Evolutionary conservation across 2,329 filamentous ascomycete genomes (phyloP), one percentile per base, ranked within the genome.

Genomic region (Ophiostoma fasciatum): DNA sequence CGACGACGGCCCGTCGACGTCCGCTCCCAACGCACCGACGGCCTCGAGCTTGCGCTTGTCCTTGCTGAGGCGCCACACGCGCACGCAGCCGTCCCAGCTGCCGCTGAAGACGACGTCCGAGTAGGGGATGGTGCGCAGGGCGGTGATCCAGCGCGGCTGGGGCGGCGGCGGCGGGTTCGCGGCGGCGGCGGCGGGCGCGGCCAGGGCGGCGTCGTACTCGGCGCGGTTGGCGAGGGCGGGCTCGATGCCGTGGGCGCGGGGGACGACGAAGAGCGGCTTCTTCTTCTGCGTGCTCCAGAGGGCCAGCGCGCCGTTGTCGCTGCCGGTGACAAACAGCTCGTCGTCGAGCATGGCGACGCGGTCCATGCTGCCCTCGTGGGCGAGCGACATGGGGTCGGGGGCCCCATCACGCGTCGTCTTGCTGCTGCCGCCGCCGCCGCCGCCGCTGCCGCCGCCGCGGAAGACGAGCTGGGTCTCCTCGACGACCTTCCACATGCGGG

Each of bases 391-490:
- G 29, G 36, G 28, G 20, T 37, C 35, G 11, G 25, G 25, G 26
- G 42, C 27, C 4, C 41, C 37, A n/a, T n/a, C n/a, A n/a, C n/a
- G n/a, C 3, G 45, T 30, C 48, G 68, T 71, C 43, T 68, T 66
- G 25, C 48, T 50, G 39, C 46, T 47, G 30, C 51, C 47, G 28
- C 44, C 40, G 15, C 47, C 43, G 20, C 45, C 46, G 21, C 48
- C 44, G 19, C 66, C 63, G 9, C 60, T 58, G 28, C 76, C 80
- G 43, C 85, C 84, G 39, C 87, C 88, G 32, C 88, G 78, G 58
- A 96, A 98, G 2, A 96, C 87, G 7, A 98, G 71, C 54, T 98
- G 90, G 2, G 81, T 83, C 60, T 98, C 88, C 49, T 98, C 90
- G 5, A 83, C 75, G 2, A 98, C 87, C 58, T 94, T 94, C 90